These are phyloP conservation scores for Pulveroboletus sp. DNA, from an alignment of 768 basidiomycete genomes.

Conservation along the genomic window DNA sequence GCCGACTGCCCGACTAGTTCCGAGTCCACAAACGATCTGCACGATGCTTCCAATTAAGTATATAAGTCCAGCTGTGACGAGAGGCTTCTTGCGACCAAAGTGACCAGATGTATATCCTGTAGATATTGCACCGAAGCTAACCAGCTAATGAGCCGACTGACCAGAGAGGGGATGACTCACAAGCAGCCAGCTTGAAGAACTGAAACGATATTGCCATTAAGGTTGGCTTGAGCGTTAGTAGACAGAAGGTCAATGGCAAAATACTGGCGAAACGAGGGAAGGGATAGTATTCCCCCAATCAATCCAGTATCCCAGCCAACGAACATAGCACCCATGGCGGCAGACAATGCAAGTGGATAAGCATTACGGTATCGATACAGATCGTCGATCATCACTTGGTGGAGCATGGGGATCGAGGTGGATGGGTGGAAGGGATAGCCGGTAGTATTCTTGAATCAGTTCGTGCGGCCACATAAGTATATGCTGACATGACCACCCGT, in stretches of 20 bases:
- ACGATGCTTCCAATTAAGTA: slow-evolving; percentile 49
- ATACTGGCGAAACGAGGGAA: slow-evolving; percentile 45
- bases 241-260: slow-evolving; percentile 44
- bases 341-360: slow-evolving; percentile 43
- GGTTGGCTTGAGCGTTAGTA: slow-evolving; percentile 35
- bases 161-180: slow-evolving; percentile 28
- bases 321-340: slow-evolving; percentile 47
- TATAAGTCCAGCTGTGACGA: slow-evolving; percentile 43
- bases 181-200: slow-evolving; percentile 48
- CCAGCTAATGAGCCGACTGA: background rate
- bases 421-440: background rate
- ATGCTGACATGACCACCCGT: too few species aligned
- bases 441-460: too few species aligned
- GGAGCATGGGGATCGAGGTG: slow-evolving; percentile 19
- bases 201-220: slow-evolving; percentile 53
- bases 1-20: slow-evolving; percentile 33
- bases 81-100: slow-evolving; percentile 46
- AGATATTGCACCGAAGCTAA: slow-evolving; percentile 43
- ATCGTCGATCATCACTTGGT: slow-evolving; percentile 22
- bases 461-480: too few species aligned
- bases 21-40: slow-evolving; percentile 43
- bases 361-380: slow-evolving; percentile 40
- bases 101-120: slow-evolving; percentile 39
- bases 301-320: slow-evolving; percentile 50
- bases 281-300: slow-evolving; percentile 48